Base-by-base conservation (phyloP, 2,329 filamentous ascomycete species). In the Fusarium floridanum region DNA sequence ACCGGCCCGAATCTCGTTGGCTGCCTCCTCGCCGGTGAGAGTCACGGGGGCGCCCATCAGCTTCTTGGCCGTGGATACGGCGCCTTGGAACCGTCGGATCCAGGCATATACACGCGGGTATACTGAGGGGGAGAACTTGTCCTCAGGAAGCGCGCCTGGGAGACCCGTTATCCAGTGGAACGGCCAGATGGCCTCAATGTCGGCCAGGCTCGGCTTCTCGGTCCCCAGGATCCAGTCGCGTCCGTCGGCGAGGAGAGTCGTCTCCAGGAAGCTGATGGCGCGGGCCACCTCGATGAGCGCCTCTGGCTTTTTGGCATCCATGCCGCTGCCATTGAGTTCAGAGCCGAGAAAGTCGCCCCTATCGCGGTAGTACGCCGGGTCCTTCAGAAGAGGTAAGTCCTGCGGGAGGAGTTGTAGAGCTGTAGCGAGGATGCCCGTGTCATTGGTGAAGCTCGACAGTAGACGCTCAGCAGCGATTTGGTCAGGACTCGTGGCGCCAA, bases 151-250 rank as follows among this genome's bases (percentile, higher is more conserved):
- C 16, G 88, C 88, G 6, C 87, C 87, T 14, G 87, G 87, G 56
- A 93, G 83, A 12, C 82, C 83, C 4, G 82, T 80, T 2, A 94
- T 81, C 93, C 93, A 95, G 80, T 92, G 88, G 73, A 94, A 87
- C 0, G 88, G 86, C 91, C 91, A 94, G 14, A 92, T 83, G 50
- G 88, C 90, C 82, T 95, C 91, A 69, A 95, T 90, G 80, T 95
- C 93, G 5, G 89, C 91, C 71, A 94, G 80, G 2, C 85, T 86
- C 2, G 91, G 89, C 20, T 81, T 80, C 4, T 86, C 77, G 1
- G 86, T 88, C 12, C 84, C 85, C 14, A 92, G 82, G 10, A 94
- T 82, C 92, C 92, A 95, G 4, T 87, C 80, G 64, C 92, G 85
- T n/a, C 90, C 91, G 82, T 94, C 92, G 1, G 85, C 88, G 6